These are phyloP conservation scores for Lactarius vividus DNA, from an alignment of 768 basidiomycete species.

Conservation along the genomic window DNA sequence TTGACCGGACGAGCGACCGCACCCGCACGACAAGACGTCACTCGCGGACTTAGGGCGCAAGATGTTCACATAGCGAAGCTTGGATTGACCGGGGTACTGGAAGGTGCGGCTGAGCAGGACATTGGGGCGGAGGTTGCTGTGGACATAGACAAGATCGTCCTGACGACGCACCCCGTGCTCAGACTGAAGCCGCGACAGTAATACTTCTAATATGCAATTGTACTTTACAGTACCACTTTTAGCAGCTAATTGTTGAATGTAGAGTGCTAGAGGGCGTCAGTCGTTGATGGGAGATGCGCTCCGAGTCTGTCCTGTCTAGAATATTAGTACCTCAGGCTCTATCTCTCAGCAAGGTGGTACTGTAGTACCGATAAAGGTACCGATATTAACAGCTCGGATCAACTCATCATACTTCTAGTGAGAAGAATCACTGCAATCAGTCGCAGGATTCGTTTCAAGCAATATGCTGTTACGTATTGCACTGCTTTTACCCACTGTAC, in stretches of 20 bases:
- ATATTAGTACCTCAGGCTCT: too few species aligned
- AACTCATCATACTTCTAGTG: too few species aligned
- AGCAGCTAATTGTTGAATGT: not conserved
- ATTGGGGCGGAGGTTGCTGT: slow-evolving; percentile 34
- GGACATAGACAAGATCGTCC: slow-evolving; percentile 31
- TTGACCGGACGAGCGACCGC: slow-evolving; percentile 31
- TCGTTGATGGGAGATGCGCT: too few species aligned
- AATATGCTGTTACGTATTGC: too few species aligned
- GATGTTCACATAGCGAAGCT: slow-evolving; percentile 32
- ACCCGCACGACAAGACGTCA: slow-evolving; percentile 25
- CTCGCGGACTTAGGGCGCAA: slow-evolving; percentile 19
- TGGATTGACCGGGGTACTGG: slow-evolving; percentile 31
- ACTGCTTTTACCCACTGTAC: too few species aligned
- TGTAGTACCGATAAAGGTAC: too few species aligned
- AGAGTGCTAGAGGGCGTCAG: not conserved
- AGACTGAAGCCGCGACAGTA: not conserved
- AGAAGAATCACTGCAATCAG: too few species aligned
- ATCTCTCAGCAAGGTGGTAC: too few species aligned
- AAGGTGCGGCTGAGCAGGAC: slow-evolving; percentile 19
- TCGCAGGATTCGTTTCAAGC: too few species aligned
- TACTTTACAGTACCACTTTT: not conserved
- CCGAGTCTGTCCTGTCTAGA: too few species aligned
- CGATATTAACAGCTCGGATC: too few species aligned
- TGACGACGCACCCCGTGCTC: slow-evolving; percentile 21
- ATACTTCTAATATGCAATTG: not conserved